phyloP scores from a whole-genome alignment of 306 rosid species.

The Pterocarpus santalinus region DNA sequence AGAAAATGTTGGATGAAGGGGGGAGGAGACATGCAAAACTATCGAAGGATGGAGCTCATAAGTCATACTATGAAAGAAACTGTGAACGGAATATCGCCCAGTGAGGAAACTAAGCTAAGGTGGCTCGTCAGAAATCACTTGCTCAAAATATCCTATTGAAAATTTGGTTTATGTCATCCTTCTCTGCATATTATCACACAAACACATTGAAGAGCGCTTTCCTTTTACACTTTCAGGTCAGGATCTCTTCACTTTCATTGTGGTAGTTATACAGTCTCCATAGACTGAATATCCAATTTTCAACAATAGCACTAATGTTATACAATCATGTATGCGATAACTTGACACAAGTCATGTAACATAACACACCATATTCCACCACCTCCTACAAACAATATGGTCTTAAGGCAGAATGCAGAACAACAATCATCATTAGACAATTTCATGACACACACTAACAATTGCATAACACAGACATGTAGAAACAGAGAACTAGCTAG shows the following conservation, averaged over 20 bases:
- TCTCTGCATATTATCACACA: no score
- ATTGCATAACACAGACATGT: neutral
- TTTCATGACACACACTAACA: neutral
- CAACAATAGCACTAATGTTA: neutral
- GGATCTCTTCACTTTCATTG: no score
- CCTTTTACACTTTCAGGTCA: no score
- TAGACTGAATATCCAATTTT: no score
- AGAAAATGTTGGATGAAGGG: neutral
- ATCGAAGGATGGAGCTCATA: neutral
- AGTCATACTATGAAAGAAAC: no score
- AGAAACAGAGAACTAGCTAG: neutral
- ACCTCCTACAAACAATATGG: neutral
- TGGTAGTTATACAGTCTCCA: no score
- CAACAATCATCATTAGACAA: neutral
- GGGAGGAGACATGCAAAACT: neutral
- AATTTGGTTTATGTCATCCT: neutral
- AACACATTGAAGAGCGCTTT: no score
- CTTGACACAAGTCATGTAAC: neutral
- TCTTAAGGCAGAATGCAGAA: neutral
- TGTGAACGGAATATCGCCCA: neutral
- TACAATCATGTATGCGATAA: neutral
- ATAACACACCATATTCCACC: conserved; percentile 4
- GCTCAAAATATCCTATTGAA: neutral
- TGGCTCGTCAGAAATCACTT: neutral
- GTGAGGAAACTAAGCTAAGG: neutral